phyloP scores from a whole-genome alignment of 495 filamentous ascomycete species.

The Penicillium cosmopolitanum region DNA sequence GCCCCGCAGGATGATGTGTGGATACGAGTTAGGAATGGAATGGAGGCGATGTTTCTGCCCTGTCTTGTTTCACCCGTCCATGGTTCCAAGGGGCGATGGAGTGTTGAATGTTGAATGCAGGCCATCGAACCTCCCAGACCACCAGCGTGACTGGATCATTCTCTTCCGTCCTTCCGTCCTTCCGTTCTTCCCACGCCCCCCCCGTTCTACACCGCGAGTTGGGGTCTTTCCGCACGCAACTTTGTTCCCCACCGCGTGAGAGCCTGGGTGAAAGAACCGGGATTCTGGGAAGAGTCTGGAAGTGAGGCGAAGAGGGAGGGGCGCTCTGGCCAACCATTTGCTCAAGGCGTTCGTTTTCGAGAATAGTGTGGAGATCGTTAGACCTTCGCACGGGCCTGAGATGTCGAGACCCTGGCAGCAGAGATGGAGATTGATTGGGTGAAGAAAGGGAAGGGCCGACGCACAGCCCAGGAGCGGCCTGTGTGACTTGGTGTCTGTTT shows the following conservation, averaged over 20 bases:
- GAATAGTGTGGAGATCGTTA: constrained; percentile 25
- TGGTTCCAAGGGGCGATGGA: background rate
- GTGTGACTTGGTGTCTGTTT: constrained; percentile 7
- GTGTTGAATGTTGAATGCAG: background rate
- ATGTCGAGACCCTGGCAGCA: constrained; percentile 12
- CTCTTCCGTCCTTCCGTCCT: background rate
- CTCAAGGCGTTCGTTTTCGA: constrained; percentile 19
- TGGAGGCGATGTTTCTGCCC: constrained; percentile 1
- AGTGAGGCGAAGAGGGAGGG: constrained; percentile 27
- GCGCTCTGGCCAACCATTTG: constrained; percentile 18
- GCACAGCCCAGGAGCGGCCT: constrained; percentile 4
- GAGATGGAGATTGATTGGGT: constrained; percentile 8
- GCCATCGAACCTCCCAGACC: constrained; percentile 2
- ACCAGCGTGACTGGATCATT: background rate
- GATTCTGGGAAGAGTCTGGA: constrained; percentile 11
- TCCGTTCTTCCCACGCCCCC: background rate
- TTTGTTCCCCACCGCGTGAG: constrained; percentile 13
- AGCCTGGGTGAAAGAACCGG: background rate
- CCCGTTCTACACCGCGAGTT: constrained; percentile 4
- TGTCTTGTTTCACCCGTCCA: constrained; percentile 5
- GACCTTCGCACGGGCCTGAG: constrained; percentile 18
- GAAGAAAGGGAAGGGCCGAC: background rate
- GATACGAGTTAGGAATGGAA: constrained; percentile 8
- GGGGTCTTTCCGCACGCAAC: constrained; percentile 1
- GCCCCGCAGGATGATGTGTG: constrained; percentile 16